Evolutionary conservation across 768 basidiomycete genomes (phyloP), one percentile per base, ranked within the genome.

Genomic region (Pleurotus tuoliensis): DNA sequence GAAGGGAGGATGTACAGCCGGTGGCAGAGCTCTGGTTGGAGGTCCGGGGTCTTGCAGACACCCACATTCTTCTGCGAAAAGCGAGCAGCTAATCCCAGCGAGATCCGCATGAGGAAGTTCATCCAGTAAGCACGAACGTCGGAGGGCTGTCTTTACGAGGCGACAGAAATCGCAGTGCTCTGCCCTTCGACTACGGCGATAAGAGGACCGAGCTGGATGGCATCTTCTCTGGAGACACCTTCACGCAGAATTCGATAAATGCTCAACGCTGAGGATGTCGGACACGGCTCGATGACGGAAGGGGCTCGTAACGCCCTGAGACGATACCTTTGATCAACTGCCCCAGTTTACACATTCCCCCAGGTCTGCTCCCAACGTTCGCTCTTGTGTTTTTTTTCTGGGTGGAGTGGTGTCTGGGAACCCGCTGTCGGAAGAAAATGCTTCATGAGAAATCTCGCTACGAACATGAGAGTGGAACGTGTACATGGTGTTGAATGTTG

Each of bases 51-150:
- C 51, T 11, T 22, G 51, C 12, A 53, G 51, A 18, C 37, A 38
- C 13, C 51, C 51, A n/a, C 51, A 53, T 9, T 53, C 38, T 38
- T 16, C 38, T 12, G 51, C 37, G 39, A 53, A 43, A 18, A 53
- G 39, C 51, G 51, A 53, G 39, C 51, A 53, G 15, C 39, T n/a
- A 38, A 53, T 41, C 11, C 38, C 39, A 12, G 51, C 7, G n/a
- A 53, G 39, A n/a, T 41, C 22, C 18, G 13, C 18, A 9, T 20
- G 18, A 12, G 34, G 13, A 18, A 11, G 51, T 20, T 38, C 11
- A 20, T 53, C 51, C 34, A 53, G n/a, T 9, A 43, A 24, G 39
- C 51, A 53, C 34, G 51, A 40, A 12, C 38, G 37, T 18, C 24
- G 39, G 51, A 53, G 41, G n/a, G 39, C 39, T 7, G 38, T 41